Evolutionary conservation across 2,329 filamentous ascomycete species (phyloP).

Genomic region (Trichoderma aggressivum): DNA sequence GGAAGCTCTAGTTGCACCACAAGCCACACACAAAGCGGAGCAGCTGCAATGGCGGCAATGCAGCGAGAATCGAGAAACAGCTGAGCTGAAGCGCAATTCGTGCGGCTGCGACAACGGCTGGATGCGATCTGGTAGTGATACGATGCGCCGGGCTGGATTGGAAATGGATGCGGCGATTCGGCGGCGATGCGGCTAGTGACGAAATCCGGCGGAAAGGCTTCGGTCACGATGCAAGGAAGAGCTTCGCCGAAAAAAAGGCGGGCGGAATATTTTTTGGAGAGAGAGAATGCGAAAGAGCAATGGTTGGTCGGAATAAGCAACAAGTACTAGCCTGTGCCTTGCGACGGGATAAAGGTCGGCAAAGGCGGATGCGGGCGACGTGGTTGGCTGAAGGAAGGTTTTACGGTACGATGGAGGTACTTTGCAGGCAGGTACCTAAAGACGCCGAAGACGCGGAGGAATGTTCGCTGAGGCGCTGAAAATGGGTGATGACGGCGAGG

Average conservation of each 20-base stretch:
- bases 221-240: conserved; percentile 15
- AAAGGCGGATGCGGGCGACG: conserved; percentile 14
- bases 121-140: background rate
- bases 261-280: conserved; percentile 14
- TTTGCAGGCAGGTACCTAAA: background rate
- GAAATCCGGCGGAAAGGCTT: conserved; percentile 11
- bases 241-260: background rate
- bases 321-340: background rate
- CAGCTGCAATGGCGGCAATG: background rate
- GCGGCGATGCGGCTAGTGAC: background rate
- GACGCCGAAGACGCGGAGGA: background rate
- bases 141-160: background rate
- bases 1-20: conserved; percentile 1
- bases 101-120: background rate
- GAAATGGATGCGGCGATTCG: background rate
- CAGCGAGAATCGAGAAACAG: background rate
- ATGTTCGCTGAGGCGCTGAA: background rate
- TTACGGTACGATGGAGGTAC: background rate
- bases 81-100: background rate
- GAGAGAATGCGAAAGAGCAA: conserved; percentile 15
- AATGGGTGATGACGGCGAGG: background rate
- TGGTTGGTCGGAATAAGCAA: conserved; percentile 18
- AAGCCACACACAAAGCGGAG: background rate
- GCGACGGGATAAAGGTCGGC: conserved; percentile 15
- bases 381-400: conserved; percentile 1